Base-by-base conservation (phyloP, 306 rosid species). In the Dryas octopetala region DNA sequence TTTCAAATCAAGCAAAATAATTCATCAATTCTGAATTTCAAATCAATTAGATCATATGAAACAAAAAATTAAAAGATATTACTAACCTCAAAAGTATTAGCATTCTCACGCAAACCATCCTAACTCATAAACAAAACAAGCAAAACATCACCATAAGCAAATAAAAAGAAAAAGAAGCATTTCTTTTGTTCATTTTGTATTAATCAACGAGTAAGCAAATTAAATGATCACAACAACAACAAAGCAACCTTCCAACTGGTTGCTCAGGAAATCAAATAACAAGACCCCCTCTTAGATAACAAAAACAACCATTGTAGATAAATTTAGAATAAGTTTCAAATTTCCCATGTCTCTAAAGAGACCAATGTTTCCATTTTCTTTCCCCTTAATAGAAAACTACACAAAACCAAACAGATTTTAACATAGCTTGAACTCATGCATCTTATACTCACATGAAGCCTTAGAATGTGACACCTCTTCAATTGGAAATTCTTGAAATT, bases 401-500 rank as follows among this genome's bases (percentile, higher is more conserved):
- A 11, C 12, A 28, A 14, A 61, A 79, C 46, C 72, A 43, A 78
- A 67, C 45, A 75, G 15, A 28, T 57, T 1, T 50, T 28, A 45
- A 63, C n/a, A 49, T 44, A 4, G 10, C 49, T 51, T 5, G 48
- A 32, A 51, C 46, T 14, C 9, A 3, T 59, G 51, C 53, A 51
- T 46, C 19, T 38, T 70, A 59, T 70, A 82, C 91, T 87, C 51
- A 89, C 95, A 49, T 76, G 84, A 80, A 89, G 88, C 41, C 76
- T 71, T 57, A 89, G 78, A 66, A 84, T 80, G 61, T 89, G 88
- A 58, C 87, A 84, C 61, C 80, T 77, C 3, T 68, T 17, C 17
- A 83, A 83, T 52, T 74, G 69, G 23, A 73, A 87, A 4, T 60
- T 74, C 40, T 64, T 66, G 51, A 89, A 87, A 3, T 79, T 71